Base-by-base conservation (phyloP, 305 asterid species). In the Fraxinus paxiana region DNA sequence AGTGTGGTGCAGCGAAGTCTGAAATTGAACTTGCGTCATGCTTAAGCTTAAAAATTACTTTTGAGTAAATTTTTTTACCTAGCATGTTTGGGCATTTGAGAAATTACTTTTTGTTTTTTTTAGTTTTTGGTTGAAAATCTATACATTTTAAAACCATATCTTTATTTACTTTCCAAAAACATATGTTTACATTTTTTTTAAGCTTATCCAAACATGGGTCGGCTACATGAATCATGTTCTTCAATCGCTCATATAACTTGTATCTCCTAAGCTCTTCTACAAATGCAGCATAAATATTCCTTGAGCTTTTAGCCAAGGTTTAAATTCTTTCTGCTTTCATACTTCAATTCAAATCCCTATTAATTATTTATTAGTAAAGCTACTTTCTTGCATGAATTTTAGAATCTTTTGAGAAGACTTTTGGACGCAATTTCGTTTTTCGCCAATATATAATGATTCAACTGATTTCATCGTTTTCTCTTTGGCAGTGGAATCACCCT, bases 401-500 rank as follows among this genome's bases (percentile, higher is more conserved):
- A 15, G 18, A 48, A 48, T 48, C 61, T 48, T 48, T 48, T 48
- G 61, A 48, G 61, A 15, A 48, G 61, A 48, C 22, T 48, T 48
- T 15, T 48, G 22, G 61, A 48, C 5, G 2, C 61, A 15, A 48
- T 26, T 6, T 35, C 28, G 63, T 17, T 13, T 9, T 10, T 6
- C 54, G n/a, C 17, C 67, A 78, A 65, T 65, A 65, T 12, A 65
- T 4, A 69, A 75, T 6, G 18, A 30, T 43, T 80, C 5, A 6
- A 63, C 87, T 85, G 54, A 15, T 38, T 79, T 17, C 76, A 77
- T 75, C 6, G 75, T 30, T 63, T 37, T 51, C 48, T 74, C 31
- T 33, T 59, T 35, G 85, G 87, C 96, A 95, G 99, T 82, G 99
- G 99, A 82, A 95, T 95, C 88, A 95, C 99, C 9, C 97, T 94